A percentile compares a stretch with the other conserved stretches of the same genome.
These are phyloP conservation scores for Picochlorum sp. DNA, from an alignment of 139 green algal species.

Conservation along the genomic window DNA sequence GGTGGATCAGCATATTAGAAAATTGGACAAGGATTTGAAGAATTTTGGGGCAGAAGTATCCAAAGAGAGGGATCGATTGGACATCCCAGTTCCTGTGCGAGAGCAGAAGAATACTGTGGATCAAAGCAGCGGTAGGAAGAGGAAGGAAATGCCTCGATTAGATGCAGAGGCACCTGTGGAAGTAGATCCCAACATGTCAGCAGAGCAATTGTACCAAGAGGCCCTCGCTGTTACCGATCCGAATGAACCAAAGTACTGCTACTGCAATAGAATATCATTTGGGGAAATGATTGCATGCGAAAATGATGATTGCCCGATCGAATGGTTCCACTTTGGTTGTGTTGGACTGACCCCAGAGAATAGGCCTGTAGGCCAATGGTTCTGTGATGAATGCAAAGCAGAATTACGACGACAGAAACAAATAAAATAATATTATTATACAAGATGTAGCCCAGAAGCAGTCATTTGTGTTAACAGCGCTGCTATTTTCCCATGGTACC, in stretches of 20 bases:
- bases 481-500: constrained; percentile 37
- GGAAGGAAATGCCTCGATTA: not conserved
- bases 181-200: constrained; percentile 1
- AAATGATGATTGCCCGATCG: constrained; percentile 73
- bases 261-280: constrained; percentile 63
- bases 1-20: constrained; percentile 68
- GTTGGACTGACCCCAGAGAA: constrained; percentile 59
- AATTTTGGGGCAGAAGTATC: constrained; percentile 54
- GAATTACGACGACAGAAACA: constrained; percentile 5
- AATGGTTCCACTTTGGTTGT: constrained; percentile 90
- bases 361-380: constrained; percentile 47
- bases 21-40: constrained; percentile 56
- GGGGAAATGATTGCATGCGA: constrained; percentile 84
- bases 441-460: constrained; percentile 21
- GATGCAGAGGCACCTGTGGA: not conserved
- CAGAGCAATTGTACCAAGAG: constrained; percentile 25
- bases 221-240: constrained; percentile 14
- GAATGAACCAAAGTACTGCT: constrained; percentile 74
- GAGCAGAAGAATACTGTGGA: not conserved
- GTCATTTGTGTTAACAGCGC: constrained; percentile 23
- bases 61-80: constrained; percentile 40
- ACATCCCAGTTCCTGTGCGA: constrained; percentile 18
- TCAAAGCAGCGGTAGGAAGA: not conserved
- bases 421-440: constrained; percentile 29
- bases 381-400: constrained; percentile 44